Evolutionary conservation across 2,329 filamentous ascomycete species (phyloP), one percentile per base, ranked within the genome.

Genomic region (Cytospora piceae): DNA sequence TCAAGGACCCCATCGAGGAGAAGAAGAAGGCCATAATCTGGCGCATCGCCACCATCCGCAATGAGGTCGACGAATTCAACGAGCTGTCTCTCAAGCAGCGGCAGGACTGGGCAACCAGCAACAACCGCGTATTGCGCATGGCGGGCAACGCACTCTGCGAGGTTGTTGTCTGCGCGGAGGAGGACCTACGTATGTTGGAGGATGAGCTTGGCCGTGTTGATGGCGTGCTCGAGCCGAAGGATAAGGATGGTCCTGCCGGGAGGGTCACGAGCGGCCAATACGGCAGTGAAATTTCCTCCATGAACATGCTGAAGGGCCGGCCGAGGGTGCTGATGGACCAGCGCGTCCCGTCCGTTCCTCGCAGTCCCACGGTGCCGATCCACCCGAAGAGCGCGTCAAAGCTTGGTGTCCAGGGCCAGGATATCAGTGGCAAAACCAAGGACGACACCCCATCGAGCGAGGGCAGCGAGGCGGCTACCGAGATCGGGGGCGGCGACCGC

Each of bases 21-120:
- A 66, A 66, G 56, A 66, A 59, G 58, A 42, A 55, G 5, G 37
- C 29, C 22, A 46, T 65, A 27, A 31, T 12, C 22, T 24, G 46
- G 31, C 61, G 63, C 49, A 52, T 67, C 34, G 53, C 54, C 7
- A 54, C 52, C 2, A 61, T 46, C 9, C 65, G 63, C 9, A 39
- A n/a, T 53, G 65, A 65, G 51, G 53, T 67, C 14, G 63, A 65
- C 20, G 65, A 67, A 12, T 67, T 61, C 58, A 62, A 65, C 24
- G 65, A 65, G 22, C 31, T 34, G 17, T 65, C 62, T 0, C 52
- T 60, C 49, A 42, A 39, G 4, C 52, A 58, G 52, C 62, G 63
- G 15, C 54, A 65, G 63, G 65, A 65, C 54, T 67, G 65, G 65
- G 54, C 63, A 22, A 67, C 63, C 17, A 61, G 56, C 31, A 46